Evolutionary conservation across 2,329 filamentous ascomycete genomes (phyloP), one percentile per base, ranked within the genome.

Genomic region (Aspergillus unguis): DNA sequence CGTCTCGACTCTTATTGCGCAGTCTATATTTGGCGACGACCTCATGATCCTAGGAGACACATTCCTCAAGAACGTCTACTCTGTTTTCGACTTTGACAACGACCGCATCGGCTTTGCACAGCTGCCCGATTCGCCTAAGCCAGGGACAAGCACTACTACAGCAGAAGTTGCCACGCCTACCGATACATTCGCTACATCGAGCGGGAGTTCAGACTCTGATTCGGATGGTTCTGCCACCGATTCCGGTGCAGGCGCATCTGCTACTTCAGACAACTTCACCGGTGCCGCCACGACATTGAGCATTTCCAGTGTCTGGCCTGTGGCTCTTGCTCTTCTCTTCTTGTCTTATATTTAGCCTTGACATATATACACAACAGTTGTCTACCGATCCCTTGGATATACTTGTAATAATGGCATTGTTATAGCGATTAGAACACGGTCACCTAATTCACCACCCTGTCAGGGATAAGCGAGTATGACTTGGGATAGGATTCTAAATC

Each of bases 1-100:
- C 58, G 60, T 82, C 17, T 92, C 88, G 67, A 91, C 88, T 62
- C 82, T 95, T 33, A 85, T 90, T 48, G 88, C 87, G 1, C 79
- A 84, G 27, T 81, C 86, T 65, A 83, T 88, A 10, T 85, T 90
- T 43, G 72, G 77, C 1, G 77, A 61, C 62, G 66, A 74, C 32
- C 72, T 84, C 28, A 95, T 90, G 90, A 77, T 96, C n/a, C 71
- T 95, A 1, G 91, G 91, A 2, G 90, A 91, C 59, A 83, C 87
- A 1, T 95, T 95, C 62, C 73, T 96, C 56, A 95, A 95, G 75
- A 95, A 95, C 61, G 90, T 95, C 11, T 95, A 95, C 66, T 78
- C 84, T 1, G 85, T 94, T 26, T 95, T 95, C 67, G 91, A 96
- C 68, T 83, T 82, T 48, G 90, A 92, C 45, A 64, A 74, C 35